A percentile compares a stretch with the other conserved stretches of the same genome.
Evolutionary conservation across 257 asterid genomes (phyloP).

Genomic region (Ehretia macrophylla): DNA sequence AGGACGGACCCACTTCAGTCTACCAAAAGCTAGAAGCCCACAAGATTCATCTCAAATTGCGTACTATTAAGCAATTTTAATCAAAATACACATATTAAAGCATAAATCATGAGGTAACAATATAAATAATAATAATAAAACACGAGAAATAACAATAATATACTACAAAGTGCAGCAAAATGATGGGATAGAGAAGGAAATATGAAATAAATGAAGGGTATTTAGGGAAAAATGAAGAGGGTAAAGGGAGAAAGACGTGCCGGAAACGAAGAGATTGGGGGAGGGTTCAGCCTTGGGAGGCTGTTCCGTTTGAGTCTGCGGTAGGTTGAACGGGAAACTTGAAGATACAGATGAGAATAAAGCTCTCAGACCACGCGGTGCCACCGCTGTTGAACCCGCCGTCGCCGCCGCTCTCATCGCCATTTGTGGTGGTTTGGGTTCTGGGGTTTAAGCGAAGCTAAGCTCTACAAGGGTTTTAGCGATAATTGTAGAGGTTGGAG

Average conservation of each 20-base stretch:
- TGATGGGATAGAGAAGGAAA: too few species aligned
- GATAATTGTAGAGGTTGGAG: not conserved
- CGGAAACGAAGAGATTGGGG: conserved; percentile 77
- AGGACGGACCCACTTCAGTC: too few species aligned
- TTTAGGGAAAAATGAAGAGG: too few species aligned
- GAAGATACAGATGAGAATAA: conserved; percentile 28
- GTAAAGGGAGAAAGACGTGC: conserved; percentile 15
- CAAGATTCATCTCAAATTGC: too few species aligned
- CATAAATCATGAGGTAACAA: not conserved
- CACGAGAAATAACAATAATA: not conserved
- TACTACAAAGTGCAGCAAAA: too few species aligned
- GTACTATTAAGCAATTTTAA: too few species aligned
- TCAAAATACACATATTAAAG: not conserved
- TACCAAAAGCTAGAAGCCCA: too few species aligned
- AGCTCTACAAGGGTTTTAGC: conserved; percentile 12
- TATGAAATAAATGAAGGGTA: not conserved
- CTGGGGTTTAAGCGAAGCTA: not conserved
- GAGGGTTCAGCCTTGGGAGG: conserved; percentile 78
- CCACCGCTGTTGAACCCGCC: conserved; percentile 20
- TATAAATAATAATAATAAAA: too few species aligned
- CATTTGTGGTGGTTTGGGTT: conserved; percentile 20
- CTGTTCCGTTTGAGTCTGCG: conserved; percentile 44
- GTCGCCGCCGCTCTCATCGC: conserved; percentile 55
- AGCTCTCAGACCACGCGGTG: conserved; percentile 37
- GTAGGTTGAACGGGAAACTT: conserved; percentile 41